phyloP scores from a whole-genome alignment of 75 land plant species.

The Cunninghamia lanceolata region DNA sequence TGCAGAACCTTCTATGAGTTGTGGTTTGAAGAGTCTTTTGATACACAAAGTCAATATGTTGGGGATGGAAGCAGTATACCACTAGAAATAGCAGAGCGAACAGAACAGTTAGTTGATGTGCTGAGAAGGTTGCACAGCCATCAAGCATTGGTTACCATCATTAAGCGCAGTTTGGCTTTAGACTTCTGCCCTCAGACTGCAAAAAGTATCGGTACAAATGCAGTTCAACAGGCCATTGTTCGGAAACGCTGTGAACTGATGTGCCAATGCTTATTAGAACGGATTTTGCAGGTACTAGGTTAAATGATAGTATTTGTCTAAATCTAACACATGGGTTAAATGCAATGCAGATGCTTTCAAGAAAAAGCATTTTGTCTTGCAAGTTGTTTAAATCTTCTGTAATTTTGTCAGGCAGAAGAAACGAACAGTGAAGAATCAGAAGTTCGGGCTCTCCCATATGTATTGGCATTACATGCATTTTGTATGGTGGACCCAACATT shows the following conservation, averaged over 20 bases:
- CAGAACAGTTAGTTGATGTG: constrained; percentile 96
- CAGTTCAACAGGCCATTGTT: constrained; percentile 67
- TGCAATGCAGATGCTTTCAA: neutral
- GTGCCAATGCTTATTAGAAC: constrained; percentile 93
- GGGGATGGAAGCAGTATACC: constrained; percentile 80
- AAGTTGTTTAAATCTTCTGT: neutral
- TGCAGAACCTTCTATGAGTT: constrained; percentile 98
- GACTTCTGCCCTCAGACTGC: constrained; percentile 88
- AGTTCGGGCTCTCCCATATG: constrained; percentile 75
- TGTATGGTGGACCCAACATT: constrained; percentile 93
- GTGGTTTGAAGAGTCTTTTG: constrained; percentile 92
- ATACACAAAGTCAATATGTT: constrained; percentile 40
- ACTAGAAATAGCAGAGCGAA: constrained; percentile 72
- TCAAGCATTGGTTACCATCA: constrained; percentile 77
- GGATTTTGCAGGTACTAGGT: constrained; percentile 76
- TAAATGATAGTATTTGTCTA: neutral
- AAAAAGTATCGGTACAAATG: constrained; percentile 72
- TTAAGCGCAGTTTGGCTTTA: constrained; percentile 85
- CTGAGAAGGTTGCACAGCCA: constrained; percentile 66
- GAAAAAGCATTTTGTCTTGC: neutral
- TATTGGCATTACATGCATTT: constrained; percentile 90
- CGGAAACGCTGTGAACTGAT: constrained; percentile 91
- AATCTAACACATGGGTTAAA: neutral
- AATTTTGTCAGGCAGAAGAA: constrained; percentile 75
- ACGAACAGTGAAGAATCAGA: constrained; percentile 62